Percentiles rank a stretch among this genome's conserved stretches.
These are phyloP conservation scores for Lachnellula arida DNA, from an alignment of 2,329 filamentous ascomycete genomes.

Conservation along the genomic window DNA sequence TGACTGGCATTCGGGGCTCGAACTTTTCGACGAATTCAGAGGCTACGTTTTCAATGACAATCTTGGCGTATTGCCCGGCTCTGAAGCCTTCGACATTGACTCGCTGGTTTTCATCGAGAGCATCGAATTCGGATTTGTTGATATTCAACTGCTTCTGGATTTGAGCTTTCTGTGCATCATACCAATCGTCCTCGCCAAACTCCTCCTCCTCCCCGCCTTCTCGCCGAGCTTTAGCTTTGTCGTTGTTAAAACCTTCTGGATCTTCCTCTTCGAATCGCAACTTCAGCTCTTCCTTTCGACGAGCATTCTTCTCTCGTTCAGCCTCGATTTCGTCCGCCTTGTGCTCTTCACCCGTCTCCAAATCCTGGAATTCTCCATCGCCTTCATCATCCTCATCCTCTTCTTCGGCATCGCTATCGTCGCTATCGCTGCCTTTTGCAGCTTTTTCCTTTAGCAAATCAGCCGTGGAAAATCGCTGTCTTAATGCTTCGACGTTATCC, in stretches of 20 bases:
- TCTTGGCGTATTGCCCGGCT: constrained; percentile 87
- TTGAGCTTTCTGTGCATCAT: constrained; percentile 90
- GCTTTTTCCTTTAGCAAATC: constrained; percentile 53
- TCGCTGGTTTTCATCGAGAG: constrained; percentile 78
- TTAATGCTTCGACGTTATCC: constrained; percentile 70
- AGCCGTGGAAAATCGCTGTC: constrained; percentile 69
- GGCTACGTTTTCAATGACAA: constrained; percentile 84
- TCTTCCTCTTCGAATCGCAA: constrained; percentile 96
- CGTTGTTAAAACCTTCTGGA: constrained; percentile 89
- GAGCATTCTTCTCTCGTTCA: constrained; percentile 86
- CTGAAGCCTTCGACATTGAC: constrained; percentile 83
- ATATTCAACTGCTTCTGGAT: constrained; percentile 95
- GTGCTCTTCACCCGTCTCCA: constrained; percentile 69
- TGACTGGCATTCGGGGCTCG: constrained; percentile 73
- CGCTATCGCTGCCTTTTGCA: constrained; percentile 45
- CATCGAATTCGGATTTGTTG: constrained; percentile 90
- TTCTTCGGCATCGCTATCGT: constrained; percentile 37
- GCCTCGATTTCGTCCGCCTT: constrained; percentile 59
- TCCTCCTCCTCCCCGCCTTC: constrained; percentile 68
- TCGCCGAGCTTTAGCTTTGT: constrained; percentile 71
- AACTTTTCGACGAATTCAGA: constrained; percentile 86
- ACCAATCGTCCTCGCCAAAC: constrained; percentile 98
- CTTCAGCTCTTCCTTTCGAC: constrained; percentile 89
- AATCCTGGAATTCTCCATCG: constrained; percentile 79
- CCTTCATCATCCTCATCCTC: constrained; percentile 61